Percentiles rank a stretch among this genome's conserved stretches.
Evolutionary conservation across 73 alveolate genomes (phyloP).

Genomic region (Paramecium pentaurelia): DNA sequence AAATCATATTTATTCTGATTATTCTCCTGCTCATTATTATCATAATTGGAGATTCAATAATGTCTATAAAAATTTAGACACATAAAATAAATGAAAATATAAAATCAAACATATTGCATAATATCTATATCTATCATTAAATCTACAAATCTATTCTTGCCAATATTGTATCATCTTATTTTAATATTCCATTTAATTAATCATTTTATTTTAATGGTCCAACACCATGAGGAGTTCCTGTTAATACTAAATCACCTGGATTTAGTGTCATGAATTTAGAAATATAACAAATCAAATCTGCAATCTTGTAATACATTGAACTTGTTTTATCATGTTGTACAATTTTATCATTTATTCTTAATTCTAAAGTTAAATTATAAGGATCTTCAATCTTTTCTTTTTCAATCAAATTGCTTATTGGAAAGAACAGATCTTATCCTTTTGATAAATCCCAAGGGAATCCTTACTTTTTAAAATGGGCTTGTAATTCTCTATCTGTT

Average conservation of each 20-base stretch:
- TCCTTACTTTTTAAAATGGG: conserved; percentile 69
- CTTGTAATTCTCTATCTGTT: conserved; percentile 72
- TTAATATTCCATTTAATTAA: not conserved
- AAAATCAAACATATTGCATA: not conserved
- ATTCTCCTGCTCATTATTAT: conserved; percentile 59
- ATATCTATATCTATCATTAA: not conserved
- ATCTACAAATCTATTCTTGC: not conserved
- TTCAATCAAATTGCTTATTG: conserved; percentile 65
- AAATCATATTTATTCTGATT: conserved; percentile 52
- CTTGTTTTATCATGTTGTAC: conserved; percentile 64
- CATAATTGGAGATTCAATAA: conserved; percentile 64
- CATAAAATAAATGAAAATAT: not conserved
- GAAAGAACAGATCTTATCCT: conserved; percentile 78
- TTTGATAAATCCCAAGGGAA: conserved; percentile 80
- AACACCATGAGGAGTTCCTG: conserved; percentile 87
- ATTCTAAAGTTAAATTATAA: conserved; percentile 61
- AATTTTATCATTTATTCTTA: conserved; percentile 60
- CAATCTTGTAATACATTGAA: conserved; percentile 69
- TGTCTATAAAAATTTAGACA: conserved; percentile 40
- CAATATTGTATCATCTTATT: not conserved
- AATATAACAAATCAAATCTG: conserved; percentile 59
- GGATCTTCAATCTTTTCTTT: conserved; percentile 68
- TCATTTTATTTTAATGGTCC: conserved; percentile 83
- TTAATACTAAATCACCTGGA: conserved; percentile 81
- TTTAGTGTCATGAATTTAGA: conserved; percentile 69